Percentiles rank a stretch among this genome's conserved stretches.
These are phyloP conservation scores for Trypanosoma lewisi DNA, from an alignment of 208 protist genomes.

Conservation along the genomic window DNA sequence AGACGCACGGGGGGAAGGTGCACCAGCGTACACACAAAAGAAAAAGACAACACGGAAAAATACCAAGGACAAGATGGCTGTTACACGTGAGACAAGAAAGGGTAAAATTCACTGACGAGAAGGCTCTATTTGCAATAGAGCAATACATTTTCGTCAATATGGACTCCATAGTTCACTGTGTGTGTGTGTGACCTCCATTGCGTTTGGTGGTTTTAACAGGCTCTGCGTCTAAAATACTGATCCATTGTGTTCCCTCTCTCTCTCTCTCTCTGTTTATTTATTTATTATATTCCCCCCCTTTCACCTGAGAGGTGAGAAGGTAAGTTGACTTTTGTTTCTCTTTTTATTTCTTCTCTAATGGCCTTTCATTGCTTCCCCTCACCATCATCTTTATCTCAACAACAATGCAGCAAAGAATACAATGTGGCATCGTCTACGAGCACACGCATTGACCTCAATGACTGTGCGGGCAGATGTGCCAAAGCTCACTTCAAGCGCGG, in stretches of 20 bases:
- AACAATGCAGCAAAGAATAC: neutral
- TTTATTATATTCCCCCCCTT: too few relatives aligned
- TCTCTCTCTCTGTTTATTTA: slow-evolving; percentile 12
- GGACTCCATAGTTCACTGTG: too few relatives aligned
- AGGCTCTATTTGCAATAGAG: too few relatives aligned
- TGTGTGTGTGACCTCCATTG: too few relatives aligned
- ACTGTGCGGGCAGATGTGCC: neutral
- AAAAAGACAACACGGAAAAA: slow-evolving; percentile 57
- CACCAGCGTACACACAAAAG: slow-evolving; percentile 64
- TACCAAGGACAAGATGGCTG: slow-evolving; percentile 23
- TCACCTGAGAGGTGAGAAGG: too few relatives aligned
- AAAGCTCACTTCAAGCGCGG: slow-evolving; percentile 1
- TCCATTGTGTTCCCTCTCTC: too few relatives aligned
- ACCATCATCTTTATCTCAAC: neutral
- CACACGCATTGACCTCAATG: slow-evolving; percentile 7
- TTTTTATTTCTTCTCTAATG: neutral
- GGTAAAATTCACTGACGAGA: slow-evolving; percentile 24
- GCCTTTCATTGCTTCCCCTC: neutral
- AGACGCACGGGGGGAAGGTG: slow-evolving; percentile 22
- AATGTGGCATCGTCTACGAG: slow-evolving; percentile 21
- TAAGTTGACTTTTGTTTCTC: neutral
- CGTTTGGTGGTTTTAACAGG: too few relatives aligned
- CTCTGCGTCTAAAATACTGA: too few relatives aligned
- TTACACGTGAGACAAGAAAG: slow-evolving; percentile 41
- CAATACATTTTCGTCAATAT: too few relatives aligned